Base-by-base conservation (phyloP, 2,329 filamentous ascomycete species). In the Exophiala sp. region DNA sequence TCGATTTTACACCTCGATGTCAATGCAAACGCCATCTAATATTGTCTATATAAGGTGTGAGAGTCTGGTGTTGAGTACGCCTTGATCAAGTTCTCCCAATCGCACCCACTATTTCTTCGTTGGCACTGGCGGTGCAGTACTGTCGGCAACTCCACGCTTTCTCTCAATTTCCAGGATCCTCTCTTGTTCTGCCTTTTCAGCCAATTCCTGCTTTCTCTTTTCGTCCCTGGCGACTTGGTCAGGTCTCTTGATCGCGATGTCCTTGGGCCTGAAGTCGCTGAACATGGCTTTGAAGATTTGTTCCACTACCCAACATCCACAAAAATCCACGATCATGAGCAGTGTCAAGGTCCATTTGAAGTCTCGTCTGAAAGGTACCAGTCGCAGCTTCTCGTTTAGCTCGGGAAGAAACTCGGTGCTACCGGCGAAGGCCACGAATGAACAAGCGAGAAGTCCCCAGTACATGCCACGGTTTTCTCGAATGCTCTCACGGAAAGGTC, bases 381-480 rank as follows among this genome's bases (percentile, higher is more conserved):
- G 84, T 67, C 88, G 90, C 75, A 99, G 86, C 72, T 89, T 86
- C 72, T 92, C 82, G 74, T 97, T 99, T 72, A 99, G 85, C 69
- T 97, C 94, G 2, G 94, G 94, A 45, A 97, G 80, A 65, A 99
- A 90, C 71, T 99, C 94, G 1, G 92, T 95, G 5, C 91, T 92
- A 74, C 92, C 96, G 43, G 87, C 86, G 72, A 99, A 97, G 5
- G 94, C 92, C 29, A 99, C 88, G 39, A 79, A 90, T 0, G 90
- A 89, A 12, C 96, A 92, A 61, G 88, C 87, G 38, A 99, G 77
- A 52, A 99, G 90, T 55, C 94, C 94, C 79, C 88, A 99, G 77
- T 94, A 99, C 94, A 99, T 99, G 70, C 89, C 91, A 71, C 85
- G 88, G 78, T 99, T 99, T 75, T 96, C 94, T 4, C 88, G 86